Evolutionary conservation across 2,329 filamentous ascomycete species (phyloP).

Genomic region (Xylaria sp.): DNA sequence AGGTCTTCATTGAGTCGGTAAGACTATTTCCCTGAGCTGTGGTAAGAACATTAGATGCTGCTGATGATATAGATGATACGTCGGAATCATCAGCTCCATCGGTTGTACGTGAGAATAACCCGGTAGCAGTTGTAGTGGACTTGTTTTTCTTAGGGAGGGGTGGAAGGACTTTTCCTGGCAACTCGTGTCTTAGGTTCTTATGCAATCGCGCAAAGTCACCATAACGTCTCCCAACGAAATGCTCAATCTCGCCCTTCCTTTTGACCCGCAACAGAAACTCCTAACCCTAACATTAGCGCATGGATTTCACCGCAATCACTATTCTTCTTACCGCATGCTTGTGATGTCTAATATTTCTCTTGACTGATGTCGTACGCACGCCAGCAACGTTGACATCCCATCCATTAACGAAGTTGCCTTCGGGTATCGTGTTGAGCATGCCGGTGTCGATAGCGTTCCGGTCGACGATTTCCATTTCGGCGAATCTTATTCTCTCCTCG

Average conservation of each 20-base stretch:
- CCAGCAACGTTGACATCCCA: constrained; percentile 98
- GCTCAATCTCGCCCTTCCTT: constrained; percentile 76
- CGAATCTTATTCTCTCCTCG: constrained; percentile 95
- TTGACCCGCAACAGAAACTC: constrained; percentile 93
- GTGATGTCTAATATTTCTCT: constrained; percentile 88
- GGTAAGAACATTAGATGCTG: constrained; percentile 72
- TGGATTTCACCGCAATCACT: neutral
- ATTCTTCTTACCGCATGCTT: constrained; percentile 79
- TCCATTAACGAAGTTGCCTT: constrained; percentile 91
- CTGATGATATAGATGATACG: constrained; percentile 81
- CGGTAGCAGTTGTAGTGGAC: constrained; percentile 73
- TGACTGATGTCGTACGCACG: constrained; percentile 82
- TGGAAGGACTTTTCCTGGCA: constrained; percentile 90
- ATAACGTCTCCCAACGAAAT: constrained; percentile 86
- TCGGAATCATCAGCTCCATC: constrained; percentile 75
- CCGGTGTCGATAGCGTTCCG: constrained; percentile 92
- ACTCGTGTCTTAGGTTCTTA: constrained; percentile 81
- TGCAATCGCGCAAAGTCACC: constrained; percentile 87
- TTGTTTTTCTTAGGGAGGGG: constrained; percentile 94
- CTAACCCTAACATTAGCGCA: constrained; percentile 54
- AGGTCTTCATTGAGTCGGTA: constrained; percentile 52
- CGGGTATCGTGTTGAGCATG: constrained; percentile 84
- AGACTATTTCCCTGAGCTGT: constrained; percentile 45
- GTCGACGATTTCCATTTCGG: constrained; percentile 96
- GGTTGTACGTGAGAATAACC: constrained; percentile 62